Conservation (phyloP, 495 filamentous ascomycete genomes). For the Pyrenopolyporus hunteri region DNA sequence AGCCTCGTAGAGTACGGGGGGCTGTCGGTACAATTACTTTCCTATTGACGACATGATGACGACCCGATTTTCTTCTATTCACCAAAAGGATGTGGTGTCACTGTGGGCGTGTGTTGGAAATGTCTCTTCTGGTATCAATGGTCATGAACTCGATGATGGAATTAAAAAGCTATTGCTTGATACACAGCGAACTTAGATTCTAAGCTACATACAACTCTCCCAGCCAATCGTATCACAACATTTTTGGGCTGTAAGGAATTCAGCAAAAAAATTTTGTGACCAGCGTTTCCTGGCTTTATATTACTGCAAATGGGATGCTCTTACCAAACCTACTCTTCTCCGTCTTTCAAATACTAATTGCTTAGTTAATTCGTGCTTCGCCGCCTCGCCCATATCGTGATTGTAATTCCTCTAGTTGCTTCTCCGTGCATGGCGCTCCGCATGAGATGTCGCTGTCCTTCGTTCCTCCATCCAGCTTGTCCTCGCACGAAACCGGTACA, state of each 20-base stretch:
- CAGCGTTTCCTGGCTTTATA: conserved; percentile 9
- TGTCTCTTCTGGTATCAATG: conserved; percentile 49
- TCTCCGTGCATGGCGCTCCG: conserved; percentile 1
- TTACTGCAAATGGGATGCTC: conserved; percentile 19
- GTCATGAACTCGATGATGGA: conserved; percentile 47
- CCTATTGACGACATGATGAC: conserved; percentile 47
- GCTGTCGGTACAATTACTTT: conserved; percentile 38
- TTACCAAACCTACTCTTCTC: conserved; percentile 10
- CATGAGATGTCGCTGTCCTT: conserved; percentile 3
- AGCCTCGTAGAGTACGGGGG: conserved; percentile 32
- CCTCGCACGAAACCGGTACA: conserved; percentile 25
- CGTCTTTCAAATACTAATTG: conserved; percentile 5
- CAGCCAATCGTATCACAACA: conserved; percentile 41
- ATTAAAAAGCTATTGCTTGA: conserved; percentile 45
- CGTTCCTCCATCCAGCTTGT: conserved; percentile 12
- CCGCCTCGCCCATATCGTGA: conserved; percentile 6
- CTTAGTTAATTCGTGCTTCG: not conserved
- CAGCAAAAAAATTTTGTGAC: conserved; percentile 28
- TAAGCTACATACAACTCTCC: conserved; percentile 45
- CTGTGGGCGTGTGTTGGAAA: conserved; percentile 46
- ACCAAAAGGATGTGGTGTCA: conserved; percentile 46
- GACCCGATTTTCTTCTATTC: conserved; percentile 42
- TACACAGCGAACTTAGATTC: conserved; percentile 46
- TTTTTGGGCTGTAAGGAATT: conserved; percentile 35
- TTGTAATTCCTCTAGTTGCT: conserved; percentile 1